Base-by-base conservation (phyloP, 805 yeast species). In the Cyberlindnera japonica region DNA sequence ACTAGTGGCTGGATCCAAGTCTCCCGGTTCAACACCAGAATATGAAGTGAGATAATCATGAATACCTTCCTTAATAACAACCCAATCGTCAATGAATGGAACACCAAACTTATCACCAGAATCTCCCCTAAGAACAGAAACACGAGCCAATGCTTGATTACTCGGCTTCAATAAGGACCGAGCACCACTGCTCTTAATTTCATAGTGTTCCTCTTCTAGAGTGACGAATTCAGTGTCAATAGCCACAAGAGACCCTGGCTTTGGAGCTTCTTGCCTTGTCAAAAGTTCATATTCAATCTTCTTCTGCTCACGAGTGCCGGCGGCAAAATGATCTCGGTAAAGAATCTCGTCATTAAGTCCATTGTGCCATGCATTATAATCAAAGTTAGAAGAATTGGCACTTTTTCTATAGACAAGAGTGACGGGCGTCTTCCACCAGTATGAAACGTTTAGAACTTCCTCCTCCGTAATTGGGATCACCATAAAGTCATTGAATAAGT, bases 141-240 rank as follows among this genome's bases (percentile, higher is more conserved):
- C 81, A 51, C 99, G 73, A 0, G 98, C 99, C 15, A 93, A 68
- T 3, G 93, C 80, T 32, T 82, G 71, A 38, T 76, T 74, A 35
- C 80, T 79, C 0, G 99, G 97, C 44, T 80, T 74, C 5, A 89
- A 72, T 25, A 91, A 61, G 6, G 76, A 72, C 47, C 81, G 80
- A 5, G 71, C 55, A 0, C 98, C 97, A 46, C 78, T 77, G 39
- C 81, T 77, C 38, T 78, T 76, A 35, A 91, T 75, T 55, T 90
- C 97, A 32, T 78, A 74, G 46, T 82, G 78, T 50, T 89, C 97
- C 4, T 84, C 84, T 35, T 79, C 77, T 23, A 90, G 59, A 22
- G 81, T 75, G 3, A 93, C 98, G 69, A 95, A 93, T 61, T 93
- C 99, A 0, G 99, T 97, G 68, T 93, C 99, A 42, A 93, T 83